Conservation (phyloP, 345 rosid species). For the Eutrema heterophyllum region DNA sequence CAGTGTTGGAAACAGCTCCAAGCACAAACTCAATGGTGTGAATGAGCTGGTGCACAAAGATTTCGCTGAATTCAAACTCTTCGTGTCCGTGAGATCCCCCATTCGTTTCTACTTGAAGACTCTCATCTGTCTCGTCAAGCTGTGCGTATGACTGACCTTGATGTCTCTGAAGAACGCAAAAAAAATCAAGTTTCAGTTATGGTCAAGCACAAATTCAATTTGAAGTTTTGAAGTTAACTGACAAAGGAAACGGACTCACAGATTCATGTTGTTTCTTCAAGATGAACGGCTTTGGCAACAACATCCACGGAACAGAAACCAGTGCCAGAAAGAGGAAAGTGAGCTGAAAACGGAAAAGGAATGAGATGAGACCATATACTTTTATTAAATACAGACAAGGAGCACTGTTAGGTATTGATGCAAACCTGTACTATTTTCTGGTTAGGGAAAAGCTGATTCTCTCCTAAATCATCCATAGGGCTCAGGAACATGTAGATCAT, state of each 20-base stretch:
- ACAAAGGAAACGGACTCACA: constrained; percentile 35
- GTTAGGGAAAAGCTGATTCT: constrained; percentile 77
- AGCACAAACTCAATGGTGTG: constrained; percentile 98
- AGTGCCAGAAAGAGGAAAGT: constrained; percentile 72
- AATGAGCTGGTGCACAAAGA: constrained; percentile 91
- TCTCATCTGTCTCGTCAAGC: constrained; percentile 63
- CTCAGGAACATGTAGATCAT: constrained; percentile 98
- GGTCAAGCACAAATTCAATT: neutral
- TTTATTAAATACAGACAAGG: neutral
- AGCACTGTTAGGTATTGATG: neutral
- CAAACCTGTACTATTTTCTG: constrained; percentile 76
- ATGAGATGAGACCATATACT: neutral
- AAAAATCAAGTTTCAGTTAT: neutral
- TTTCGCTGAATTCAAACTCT: constrained; percentile 93
- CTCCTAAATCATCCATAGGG: constrained; percentile 89
- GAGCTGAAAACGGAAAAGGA: constrained; percentile 41
- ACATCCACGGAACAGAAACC: constrained; percentile 96
- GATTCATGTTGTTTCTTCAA: constrained; percentile 79
- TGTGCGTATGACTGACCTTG: constrained; percentile 68
- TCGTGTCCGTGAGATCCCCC: constrained; percentile 69
- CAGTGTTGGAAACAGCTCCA: constrained; percentile 98
- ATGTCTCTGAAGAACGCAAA: constrained; percentile 57
- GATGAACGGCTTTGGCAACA: constrained; percentile 88
- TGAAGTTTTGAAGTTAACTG: neutral
- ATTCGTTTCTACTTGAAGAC: constrained; percentile 55